Conservation (phyloP, 1,284 basidiomycete species). For the Anthracocystis setariae region DNA sequence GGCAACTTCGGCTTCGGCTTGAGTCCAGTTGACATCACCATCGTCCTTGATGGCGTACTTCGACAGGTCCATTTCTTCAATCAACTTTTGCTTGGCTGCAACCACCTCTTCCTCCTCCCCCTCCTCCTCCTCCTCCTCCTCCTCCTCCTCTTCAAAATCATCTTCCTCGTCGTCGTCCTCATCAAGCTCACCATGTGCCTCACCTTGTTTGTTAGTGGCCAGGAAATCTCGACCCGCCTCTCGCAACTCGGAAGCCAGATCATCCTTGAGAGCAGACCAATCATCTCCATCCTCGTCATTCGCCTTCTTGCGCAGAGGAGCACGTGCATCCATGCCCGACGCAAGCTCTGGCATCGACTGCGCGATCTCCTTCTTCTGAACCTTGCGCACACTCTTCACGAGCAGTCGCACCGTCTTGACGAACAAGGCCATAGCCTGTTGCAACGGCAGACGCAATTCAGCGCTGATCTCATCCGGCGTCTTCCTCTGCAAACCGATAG, state of each 20-base stretch:
- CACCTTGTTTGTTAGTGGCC: slow-evolving; percentile 15
- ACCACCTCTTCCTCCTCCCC: slow-evolving; percentile 33
- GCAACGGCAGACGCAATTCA: slow-evolving; percentile 79
- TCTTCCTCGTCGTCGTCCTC: slow-evolving; percentile 27
- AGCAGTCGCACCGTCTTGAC: slow-evolving; percentile 90
- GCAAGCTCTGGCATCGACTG: slow-evolving; percentile 40
- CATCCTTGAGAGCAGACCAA: slow-evolving; percentile 48
- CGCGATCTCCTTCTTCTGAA: slow-evolving; percentile 74
- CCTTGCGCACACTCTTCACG: slow-evolving; percentile 79
- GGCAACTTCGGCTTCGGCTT: slow-evolving; percentile 61
- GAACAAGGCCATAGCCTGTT: slow-evolving; percentile 89
- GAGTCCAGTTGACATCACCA: slow-evolving; percentile 48
- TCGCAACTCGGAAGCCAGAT: slow-evolving; percentile 54
- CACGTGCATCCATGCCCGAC: slow-evolving; percentile 17
- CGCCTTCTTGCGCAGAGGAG: slow-evolving; percentile 22
- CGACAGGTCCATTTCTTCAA: slow-evolving; percentile 54
- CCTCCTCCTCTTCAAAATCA: slow-evolving; percentile 22
- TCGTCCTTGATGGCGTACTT: slow-evolving; percentile 55
- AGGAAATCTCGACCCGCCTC: slow-evolving; percentile 51
- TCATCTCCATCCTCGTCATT: slow-evolving; percentile 21
- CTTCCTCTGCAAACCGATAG: slow-evolving; percentile 91
- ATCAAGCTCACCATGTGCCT: slow-evolving; percentile 22
- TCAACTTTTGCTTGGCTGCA: slow-evolving; percentile 44
- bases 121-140: slow-evolving; percentile 12
- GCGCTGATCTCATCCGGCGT: slow-evolving; percentile 77